Conservation (phyloP, 2,329 filamentous ascomycete species). For the Pyrenophora graminea region DNA sequence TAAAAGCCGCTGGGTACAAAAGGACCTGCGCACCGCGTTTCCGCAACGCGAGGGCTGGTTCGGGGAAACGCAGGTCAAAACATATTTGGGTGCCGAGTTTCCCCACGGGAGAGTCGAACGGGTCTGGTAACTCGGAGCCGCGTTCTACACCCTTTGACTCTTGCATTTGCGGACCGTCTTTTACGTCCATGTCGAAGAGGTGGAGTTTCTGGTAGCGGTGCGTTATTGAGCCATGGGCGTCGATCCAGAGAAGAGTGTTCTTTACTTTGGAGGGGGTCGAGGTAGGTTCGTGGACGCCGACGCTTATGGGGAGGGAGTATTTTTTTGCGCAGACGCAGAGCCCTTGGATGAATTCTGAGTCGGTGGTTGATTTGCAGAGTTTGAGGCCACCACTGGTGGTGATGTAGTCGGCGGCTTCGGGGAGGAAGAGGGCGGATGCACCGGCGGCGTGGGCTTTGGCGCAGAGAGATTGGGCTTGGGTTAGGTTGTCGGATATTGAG, state of each 20-base stretch:
- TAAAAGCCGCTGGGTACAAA: constrained; percentile 89
- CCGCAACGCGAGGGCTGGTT: constrained; percentile 70
- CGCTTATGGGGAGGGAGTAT: constrained; percentile 73
- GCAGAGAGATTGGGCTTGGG: constrained; percentile 74
- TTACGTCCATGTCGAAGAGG: constrained; percentile 75
- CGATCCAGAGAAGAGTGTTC: constrained; percentile 71
- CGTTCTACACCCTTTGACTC: constrained; percentile 70
- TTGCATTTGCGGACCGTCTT: constrained; percentile 61
- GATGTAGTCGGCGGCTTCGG: constrained; percentile 87
- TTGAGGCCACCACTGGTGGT: constrained; percentile 68
- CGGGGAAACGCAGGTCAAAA: constrained; percentile 87
- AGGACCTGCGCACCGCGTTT: constrained; percentile 73
- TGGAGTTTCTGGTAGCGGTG: constrained; percentile 86
- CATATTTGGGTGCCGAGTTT: constrained; percentile 81
- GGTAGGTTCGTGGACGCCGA: constrained; percentile 72
- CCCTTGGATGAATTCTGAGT: constrained; percentile 75
- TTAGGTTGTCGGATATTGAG: constrained; percentile 76
- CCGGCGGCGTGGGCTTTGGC: constrained; percentile 73
- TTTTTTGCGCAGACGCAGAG: constrained; percentile 69
- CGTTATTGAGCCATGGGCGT: constrained; percentile 61
- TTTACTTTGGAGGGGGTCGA: constrained; percentile 57
- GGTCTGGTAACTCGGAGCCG: constrained; percentile 60
- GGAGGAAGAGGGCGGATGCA: constrained; percentile 86
- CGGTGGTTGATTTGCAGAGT: constrained; percentile 68
- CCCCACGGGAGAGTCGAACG: constrained; percentile 75